Percentiles rank a stretch among this genome's conserved stretches.
phyloP scores from a whole-genome alignment of 1,284 basidiomycete species.

The Malassezia psittaci region DNA sequence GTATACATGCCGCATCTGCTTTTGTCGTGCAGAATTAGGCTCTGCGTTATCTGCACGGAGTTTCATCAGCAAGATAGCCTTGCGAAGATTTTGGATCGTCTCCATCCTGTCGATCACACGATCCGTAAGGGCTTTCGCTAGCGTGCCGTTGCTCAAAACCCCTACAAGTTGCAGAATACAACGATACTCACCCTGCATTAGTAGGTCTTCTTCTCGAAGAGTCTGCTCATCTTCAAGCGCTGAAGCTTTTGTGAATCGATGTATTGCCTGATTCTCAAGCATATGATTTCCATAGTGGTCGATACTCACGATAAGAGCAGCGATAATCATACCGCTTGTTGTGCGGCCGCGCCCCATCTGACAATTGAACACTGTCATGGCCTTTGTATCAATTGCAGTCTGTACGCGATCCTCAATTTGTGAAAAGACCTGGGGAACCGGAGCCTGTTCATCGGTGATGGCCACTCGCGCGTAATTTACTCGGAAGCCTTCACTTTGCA shows the following conservation, averaged over 20 bases:
- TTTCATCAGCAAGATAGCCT: slow-evolving; percentile 42
- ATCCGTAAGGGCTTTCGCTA: slow-evolving; percentile 87
- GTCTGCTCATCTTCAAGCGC: slow-evolving; percentile 17
- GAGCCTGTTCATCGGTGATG: slow-evolving; percentile 47
- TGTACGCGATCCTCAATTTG: slow-evolving; percentile 41
- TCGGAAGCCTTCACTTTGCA: slow-evolving; percentile 38
- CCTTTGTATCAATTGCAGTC: slow-evolving; percentile 29
- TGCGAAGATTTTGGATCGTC: slow-evolving; percentile 44
- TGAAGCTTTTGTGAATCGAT: background rate
- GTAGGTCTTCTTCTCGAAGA: slow-evolving; percentile 46
- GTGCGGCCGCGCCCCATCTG: slow-evolving; percentile 47
- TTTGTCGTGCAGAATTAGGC: slow-evolving; percentile 26
- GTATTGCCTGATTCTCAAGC: background rate
- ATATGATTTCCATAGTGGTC: slow-evolving; percentile 31
- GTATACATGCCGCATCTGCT: slow-evolving; percentile 31
- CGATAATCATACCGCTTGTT: slow-evolving; percentile 46
- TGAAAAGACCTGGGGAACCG: slow-evolving; percentile 42
- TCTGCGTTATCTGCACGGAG: slow-evolving; percentile 40
- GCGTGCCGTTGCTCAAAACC: slow-evolving; percentile 76
- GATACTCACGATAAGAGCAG: slow-evolving; percentile 38
- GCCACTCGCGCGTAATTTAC: slow-evolving; percentile 45
- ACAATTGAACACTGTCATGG: slow-evolving; percentile 42
- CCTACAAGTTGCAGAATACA: slow-evolving; percentile 86
- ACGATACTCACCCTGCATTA: slow-evolving; percentile 76
- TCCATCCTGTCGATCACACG: slow-evolving; percentile 44